These are phyloP conservation scores for Saccharomycopsis capsularis DNA, from an alignment of 805 yeast species.

Conservation along the genomic window DNA sequence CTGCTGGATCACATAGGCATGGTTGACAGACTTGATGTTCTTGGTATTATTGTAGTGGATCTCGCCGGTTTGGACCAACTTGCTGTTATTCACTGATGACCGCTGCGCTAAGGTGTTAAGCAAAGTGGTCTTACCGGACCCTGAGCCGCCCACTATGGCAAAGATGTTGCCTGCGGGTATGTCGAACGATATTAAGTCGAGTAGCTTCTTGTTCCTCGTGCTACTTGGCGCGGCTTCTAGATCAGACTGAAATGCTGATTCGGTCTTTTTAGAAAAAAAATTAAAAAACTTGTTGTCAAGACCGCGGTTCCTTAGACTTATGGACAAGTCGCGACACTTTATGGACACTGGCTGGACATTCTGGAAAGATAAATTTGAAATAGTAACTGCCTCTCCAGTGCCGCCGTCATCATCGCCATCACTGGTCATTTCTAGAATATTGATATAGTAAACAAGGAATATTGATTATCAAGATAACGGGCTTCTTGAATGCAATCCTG, in stretches of 20 bases:
- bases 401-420: too few species aligned
- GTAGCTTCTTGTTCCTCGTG: not conserved
- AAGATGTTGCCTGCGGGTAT: conserved; percentile 55
- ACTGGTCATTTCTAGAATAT: too few species aligned
- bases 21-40: conserved; percentile 28
- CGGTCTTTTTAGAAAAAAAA: not conserved
- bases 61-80: conserved; percentile 5
- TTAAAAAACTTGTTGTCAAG: too few species aligned
- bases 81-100: conserved; percentile 23
- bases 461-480: too few species aligned
- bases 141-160: conserved; percentile 85
- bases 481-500: too few species aligned
- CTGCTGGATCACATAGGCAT: conserved; percentile 69
- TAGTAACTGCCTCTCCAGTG: too few species aligned
- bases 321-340: not conserved
- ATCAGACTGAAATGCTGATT: too few species aligned
- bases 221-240: not conserved
- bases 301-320: not conserved
- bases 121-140: conserved; percentile 79
- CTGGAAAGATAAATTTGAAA: not conserved
- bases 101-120: conserved; percentile 59
- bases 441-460: too few species aligned
- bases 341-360: conserved; percentile 5
- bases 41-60: conserved; percentile 4
- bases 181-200: conserved; percentile 43